phyloP scores from a whole-genome alignment of 2,329 filamentous ascomycete genomes.

The Graphiopsis chlorocephala region DNA sequence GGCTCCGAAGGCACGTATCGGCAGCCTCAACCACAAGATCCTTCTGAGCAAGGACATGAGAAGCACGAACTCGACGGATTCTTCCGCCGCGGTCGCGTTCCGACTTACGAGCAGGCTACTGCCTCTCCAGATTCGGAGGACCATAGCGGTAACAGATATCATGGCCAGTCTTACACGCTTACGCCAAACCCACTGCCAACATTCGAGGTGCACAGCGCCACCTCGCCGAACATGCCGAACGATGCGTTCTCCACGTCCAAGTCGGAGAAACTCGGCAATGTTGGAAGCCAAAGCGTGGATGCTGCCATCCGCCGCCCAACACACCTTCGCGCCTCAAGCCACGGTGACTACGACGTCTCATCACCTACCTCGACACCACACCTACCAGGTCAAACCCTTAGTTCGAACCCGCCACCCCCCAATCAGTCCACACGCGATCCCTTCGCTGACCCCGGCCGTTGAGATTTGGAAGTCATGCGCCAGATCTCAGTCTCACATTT shows the following conservation, averaged over 20 bases:
- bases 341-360: slow-evolving; percentile 44
- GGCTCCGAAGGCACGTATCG: slow-evolving; percentile 32
- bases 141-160: slow-evolving; percentile 42
- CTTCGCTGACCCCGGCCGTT: slow-evolving; percentile 41
- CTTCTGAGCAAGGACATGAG: slow-evolving; percentile 16
- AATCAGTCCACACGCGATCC: slow-evolving; percentile 30
- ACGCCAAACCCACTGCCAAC: slow-evolving; percentile 44
- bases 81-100: slow-evolving; percentile 30
- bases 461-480: slow-evolving; percentile 36
- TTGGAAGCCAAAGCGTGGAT: slow-evolving; percentile 42
- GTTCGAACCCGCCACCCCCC: slow-evolving; percentile 26
- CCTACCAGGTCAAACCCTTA: slow-evolving; percentile 28
- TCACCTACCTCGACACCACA: slow-evolving; percentile 40
- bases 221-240: slow-evolving; percentile 30
- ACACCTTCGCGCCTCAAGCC: slow-evolving; percentile 45
- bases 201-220: slow-evolving; percentile 35
- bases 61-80: slow-evolving; percentile 23
- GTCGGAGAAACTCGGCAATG: slow-evolving; percentile 44
- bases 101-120: slow-evolving; percentile 39
- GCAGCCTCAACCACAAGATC: slow-evolving; percentile 16
- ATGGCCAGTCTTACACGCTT: slow-evolving; percentile 47
- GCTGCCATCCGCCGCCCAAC: slow-evolving; percentile 42
- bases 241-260: slow-evolving; percentile 25
- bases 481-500: slow-evolving; percentile 37
- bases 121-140: slow-evolving; percentile 33